Percentiles rank a stretch among this genome's conserved stretches.
Evolutionary conservation across 208 protist genomes (phyloP).

Genomic region (Acanthamoeba triangularis): DNA sequence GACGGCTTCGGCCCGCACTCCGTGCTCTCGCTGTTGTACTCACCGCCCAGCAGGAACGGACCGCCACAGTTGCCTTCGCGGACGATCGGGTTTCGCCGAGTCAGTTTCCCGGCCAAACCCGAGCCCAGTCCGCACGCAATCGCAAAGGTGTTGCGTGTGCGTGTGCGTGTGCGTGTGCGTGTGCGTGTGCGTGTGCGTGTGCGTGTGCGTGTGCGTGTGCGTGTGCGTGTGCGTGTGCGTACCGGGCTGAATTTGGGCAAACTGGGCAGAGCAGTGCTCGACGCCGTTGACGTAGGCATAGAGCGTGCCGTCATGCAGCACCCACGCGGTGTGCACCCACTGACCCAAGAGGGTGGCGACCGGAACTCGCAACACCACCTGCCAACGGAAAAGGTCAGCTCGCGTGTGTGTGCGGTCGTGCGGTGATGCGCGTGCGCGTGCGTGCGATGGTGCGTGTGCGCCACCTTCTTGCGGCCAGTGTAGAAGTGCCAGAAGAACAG

Average conservation of each 20-base stretch:
- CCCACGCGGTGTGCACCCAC: constrained; percentile 13
- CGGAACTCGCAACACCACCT: not conserved
- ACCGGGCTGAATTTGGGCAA: not conserved
- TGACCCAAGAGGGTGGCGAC: not conserved
- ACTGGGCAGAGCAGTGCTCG: constrained; percentile 8
- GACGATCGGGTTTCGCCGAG: not conserved
- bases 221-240: no score
- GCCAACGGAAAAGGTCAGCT: not conserved
- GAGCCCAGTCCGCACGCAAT: not conserved
- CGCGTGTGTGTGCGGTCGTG: not conserved
- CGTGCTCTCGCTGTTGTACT: not conserved
- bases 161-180: no score
- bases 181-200: no score
- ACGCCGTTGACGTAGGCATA: not conserved
- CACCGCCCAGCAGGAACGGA: constrained; percentile 8
- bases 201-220: no score
- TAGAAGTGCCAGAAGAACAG: constrained; percentile 12
- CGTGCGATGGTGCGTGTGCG: no score
- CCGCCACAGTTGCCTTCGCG: not conserved
- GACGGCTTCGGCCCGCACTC: not conserved
- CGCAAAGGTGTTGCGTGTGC: no score
- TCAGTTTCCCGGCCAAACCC: not conserved
- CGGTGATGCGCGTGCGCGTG: not conserved
- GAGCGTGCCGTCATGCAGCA: not conserved
- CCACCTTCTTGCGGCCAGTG: constrained; percentile 4